phyloP scores from a whole-genome alignment of 768 basidiomycete species.

The Pleurotus giganteus region DNA sequence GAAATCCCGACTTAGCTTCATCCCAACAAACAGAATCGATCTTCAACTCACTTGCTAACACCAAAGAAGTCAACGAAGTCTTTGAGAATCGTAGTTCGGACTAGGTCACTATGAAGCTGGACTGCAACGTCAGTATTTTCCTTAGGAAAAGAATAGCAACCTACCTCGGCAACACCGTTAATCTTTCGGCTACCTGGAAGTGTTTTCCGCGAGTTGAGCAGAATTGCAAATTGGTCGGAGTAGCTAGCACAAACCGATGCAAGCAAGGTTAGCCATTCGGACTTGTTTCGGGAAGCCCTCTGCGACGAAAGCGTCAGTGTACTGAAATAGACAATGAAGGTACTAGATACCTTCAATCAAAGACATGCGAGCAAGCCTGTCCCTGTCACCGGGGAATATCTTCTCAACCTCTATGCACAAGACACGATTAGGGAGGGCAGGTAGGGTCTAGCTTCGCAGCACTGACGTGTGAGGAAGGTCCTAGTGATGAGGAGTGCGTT shows the following conservation, averaged over 20 bases:
- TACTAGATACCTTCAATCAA: constrained; percentile 73
- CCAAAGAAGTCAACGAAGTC: constrained; percentile 96
- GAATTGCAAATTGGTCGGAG: constrained; percentile 14
- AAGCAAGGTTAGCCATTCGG: constrained; percentile 90
- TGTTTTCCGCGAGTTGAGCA: constrained; percentile 1
- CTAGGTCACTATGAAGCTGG: constrained; percentile 85
- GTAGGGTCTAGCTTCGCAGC: not conserved
- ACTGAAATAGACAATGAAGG: not conserved
- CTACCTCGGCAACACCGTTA: constrained; percentile 93
- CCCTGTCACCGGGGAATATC: constrained; percentile 86
- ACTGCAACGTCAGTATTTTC: not conserved
- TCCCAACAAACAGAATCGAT: no score
- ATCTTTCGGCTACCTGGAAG: constrained; percentile 70
- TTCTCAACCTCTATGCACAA: constrained; percentile 69
- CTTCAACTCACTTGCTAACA: constrained; percentile 70
- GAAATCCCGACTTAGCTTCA: no score
- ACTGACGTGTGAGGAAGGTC: constrained; percentile 69
- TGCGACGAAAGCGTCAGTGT: constrained; percentile 22
- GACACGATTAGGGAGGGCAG: not conserved
- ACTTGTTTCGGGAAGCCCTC: constrained; percentile 87
- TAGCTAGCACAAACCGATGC: constrained; percentile 56
- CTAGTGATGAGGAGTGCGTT: constrained; percentile 21
- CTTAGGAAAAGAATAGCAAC: constrained; percentile 5
- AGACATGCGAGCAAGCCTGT: constrained; percentile 80
- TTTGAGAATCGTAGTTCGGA: constrained; percentile 78